Evolutionary conservation across 306 rosid genomes (phyloP).

Genomic region (Prunus padus): DNA sequence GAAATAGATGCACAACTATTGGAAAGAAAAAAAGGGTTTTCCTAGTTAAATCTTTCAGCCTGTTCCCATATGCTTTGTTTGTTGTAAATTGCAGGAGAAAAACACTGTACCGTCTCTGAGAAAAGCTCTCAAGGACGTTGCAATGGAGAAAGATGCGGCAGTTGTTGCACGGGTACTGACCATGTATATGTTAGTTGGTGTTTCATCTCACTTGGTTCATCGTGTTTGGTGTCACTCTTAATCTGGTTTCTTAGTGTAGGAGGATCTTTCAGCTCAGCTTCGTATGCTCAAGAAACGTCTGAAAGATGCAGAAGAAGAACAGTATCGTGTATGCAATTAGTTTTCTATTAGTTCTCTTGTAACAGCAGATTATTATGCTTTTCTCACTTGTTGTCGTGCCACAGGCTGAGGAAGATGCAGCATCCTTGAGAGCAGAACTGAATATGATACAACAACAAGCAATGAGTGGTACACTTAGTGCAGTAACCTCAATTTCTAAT

Average conservation of each 20-base stretch:
- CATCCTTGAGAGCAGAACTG: conserved; percentile 84
- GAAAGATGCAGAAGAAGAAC: conserved; percentile 94
- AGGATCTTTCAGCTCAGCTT: conserved; percentile 87
- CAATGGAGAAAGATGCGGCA: conserved; percentile 98
- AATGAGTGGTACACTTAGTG: conserved; percentile 51
- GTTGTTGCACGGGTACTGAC: conserved; percentile 73
- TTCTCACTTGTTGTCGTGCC: conserved; percentile 39
- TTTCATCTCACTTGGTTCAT: conserved; percentile 1
- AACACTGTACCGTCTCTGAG: conserved; percentile 79
- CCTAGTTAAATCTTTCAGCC: neutral
- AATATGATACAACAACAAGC: conserved; percentile 84
- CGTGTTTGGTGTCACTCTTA: conserved; percentile 8
- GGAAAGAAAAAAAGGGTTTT: neutral
- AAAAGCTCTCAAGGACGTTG: conserved; percentile 87
- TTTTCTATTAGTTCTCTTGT: conserved; percentile 6
- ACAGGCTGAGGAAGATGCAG: conserved; percentile 99
- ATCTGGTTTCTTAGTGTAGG: conserved; percentile 48
- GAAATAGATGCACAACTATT: neutral
- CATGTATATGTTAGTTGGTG: conserved; percentile 2
- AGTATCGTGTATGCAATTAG: conserved; percentile 72
- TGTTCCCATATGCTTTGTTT: neutral
- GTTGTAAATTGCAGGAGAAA: conserved; percentile 53
- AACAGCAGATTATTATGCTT: neutral
- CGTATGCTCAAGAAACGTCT: conserved; percentile 76
- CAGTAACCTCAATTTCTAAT: conserved; percentile 44